Percentiles rank a stretch among this genome's conserved stretches.
Conservation (phyloP, 2,329 filamentous ascomycete genomes). For the Fusarium chlamydosporum region DNA sequence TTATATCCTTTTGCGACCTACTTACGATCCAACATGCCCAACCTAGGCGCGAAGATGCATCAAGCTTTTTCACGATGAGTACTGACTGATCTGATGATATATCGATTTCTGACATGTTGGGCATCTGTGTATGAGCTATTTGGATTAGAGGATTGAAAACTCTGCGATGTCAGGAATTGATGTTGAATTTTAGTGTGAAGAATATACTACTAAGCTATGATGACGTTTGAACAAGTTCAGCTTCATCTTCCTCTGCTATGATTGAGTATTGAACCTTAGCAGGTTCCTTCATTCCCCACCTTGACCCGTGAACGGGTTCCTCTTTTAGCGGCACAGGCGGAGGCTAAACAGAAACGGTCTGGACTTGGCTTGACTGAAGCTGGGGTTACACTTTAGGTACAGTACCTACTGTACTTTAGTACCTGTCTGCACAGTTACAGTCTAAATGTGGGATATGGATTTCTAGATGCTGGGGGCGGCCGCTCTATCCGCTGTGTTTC, state of each 20-base stretch:
- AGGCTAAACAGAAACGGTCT: slow-evolving; percentile 11
- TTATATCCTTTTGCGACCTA: slow-evolving; percentile 22
- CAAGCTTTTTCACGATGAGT: not conserved
- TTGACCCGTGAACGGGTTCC: slow-evolving; percentile 21
- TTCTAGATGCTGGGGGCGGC: slow-evolving; percentile 6
- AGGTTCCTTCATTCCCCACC: slow-evolving; percentile 10
- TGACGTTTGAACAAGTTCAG: not conserved
- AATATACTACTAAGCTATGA: not conserved
- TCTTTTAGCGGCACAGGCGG: slow-evolving; percentile 22
- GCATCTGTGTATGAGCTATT: not conserved
- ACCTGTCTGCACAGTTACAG: not conserved
- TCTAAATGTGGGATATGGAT: not conserved
- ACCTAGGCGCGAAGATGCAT: not conserved
- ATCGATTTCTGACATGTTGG: not conserved
- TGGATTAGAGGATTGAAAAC: not conserved
- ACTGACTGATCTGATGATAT: too few relatives aligned
- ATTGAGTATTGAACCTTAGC: slow-evolving; percentile 13
- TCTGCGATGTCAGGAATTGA: not conserved
- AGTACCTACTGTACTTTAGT: too few relatives aligned
- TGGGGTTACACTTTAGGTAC: slow-evolving; percentile 1
- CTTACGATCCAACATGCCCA: slow-evolving; percentile 3
- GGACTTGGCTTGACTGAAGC: slow-evolving; percentile 12
- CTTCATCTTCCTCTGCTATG: slow-evolving; percentile 12
- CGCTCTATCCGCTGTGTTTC: slow-evolving; percentile 12
- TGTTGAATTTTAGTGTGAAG: not conserved